Base-by-base conservation (phyloP, 2,329 filamentous ascomycete genomes). In the Trichoderma simmonsii region DNA sequence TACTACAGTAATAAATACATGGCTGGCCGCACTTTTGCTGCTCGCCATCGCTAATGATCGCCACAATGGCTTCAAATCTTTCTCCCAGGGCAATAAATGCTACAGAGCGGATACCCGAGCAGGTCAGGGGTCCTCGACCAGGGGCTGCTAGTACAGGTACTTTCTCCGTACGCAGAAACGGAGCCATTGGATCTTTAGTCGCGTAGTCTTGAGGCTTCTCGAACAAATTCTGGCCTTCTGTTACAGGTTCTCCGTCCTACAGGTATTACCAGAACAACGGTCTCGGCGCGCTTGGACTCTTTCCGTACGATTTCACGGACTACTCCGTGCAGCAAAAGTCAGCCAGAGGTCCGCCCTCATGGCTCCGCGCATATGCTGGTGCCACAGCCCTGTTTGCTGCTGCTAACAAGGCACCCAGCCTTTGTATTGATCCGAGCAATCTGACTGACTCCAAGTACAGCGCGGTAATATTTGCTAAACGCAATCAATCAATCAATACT, bases 1-100 rank as follows among this genome's bases (percentile, higher is more conserved):
- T 43, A n/a, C 39, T 43, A 15, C 39, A 43, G 3, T 43, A 36
- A 15, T 15, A 6, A 36, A 36, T 36, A 36, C 34, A 43, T 43
- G n/a, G 43, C 6, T 6, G 21, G 34, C 21, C 34, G 34, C 32
- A 51, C 26, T 43, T 66, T 66, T 14, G 48, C 63, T 56, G 43
- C 63, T 66, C 36, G 65, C 65, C 28, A 48, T 69, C 65, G 56
- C 65, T 24, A 51, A 69, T 48, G 66, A 69, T 69, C 66, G 66
- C 66, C 66, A 69, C 26, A 60, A 48, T 61, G 54, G 34, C 36
- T 60, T 61, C 24, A 15, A n/a, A 60, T 57, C 48, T 15, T 21
- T 43, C 36, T 63, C 21, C 34, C 60, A 63, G 63, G 62, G 30
- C 63, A 67, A 26, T 30, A 21, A 9, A 54, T 66, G 51, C 64